These are phyloP conservation scores for Allium fistulosum DNA, from an alignment of 106 monocot species.

Conservation along the genomic window DNA sequence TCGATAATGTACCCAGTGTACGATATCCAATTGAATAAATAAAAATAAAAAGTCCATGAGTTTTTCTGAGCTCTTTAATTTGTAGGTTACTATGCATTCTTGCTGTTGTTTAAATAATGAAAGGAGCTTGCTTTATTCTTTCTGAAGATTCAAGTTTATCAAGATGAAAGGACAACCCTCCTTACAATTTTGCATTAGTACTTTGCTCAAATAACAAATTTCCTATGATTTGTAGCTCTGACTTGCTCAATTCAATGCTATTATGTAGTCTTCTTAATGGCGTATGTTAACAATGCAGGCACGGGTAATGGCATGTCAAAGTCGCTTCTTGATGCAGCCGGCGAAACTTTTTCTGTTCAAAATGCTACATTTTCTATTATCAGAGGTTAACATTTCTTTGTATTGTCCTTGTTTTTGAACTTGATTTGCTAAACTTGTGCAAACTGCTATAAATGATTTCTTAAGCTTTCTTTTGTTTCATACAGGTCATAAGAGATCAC, in stretches of 20 bases:
- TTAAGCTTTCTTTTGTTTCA: background rate
- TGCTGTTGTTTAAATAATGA: background rate
- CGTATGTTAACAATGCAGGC: conserved; percentile 30
- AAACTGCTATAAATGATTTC: background rate
- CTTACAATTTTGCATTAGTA: background rate
- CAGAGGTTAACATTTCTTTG: conserved; percentile 33
- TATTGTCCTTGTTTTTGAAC: background rate
- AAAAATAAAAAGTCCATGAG: too few relatives aligned
- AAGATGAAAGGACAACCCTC: too few relatives aligned
- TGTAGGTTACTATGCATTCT: background rate
- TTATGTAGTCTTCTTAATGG: conserved; percentile 5
- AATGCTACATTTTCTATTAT: conserved; percentile 74
- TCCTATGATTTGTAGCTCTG: background rate
- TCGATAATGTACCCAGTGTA: too few relatives aligned
- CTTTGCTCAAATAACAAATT: background rate
- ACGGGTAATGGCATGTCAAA: conserved; percentile 95
- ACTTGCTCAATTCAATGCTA: background rate
- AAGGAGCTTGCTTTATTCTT: background rate
- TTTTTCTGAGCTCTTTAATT: too few relatives aligned
- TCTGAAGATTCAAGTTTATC: too few relatives aligned
- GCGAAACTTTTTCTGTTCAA: conserved; percentile 44
- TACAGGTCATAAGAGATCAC: conserved; percentile 53
- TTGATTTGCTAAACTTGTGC: background rate
- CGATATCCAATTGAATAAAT: too few relatives aligned
- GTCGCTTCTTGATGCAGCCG: conserved; percentile 57